Percentiles rank a stretch among this genome's conserved stretches.
These are phyloP conservation scores for Malus sieversii DNA, from an alignment of 306 rosid species.

Conservation along the genomic window DNA sequence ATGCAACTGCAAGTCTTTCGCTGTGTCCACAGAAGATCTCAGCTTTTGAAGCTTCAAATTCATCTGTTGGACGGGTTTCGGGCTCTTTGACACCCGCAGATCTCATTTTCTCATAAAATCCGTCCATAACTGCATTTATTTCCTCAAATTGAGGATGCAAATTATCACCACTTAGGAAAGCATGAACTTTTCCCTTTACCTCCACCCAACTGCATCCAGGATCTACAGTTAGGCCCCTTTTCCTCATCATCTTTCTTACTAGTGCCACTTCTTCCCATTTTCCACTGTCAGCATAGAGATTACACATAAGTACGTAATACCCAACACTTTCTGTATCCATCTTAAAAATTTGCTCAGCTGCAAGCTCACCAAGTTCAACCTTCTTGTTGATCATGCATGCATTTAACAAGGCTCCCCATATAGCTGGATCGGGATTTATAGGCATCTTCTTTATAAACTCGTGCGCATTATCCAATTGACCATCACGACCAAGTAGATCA, in stretches of 20 bases:
- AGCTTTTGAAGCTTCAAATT: constrained; percentile 66
- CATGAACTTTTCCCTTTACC: constrained; percentile 73
- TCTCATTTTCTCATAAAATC: constrained; percentile 69
- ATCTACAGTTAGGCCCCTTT: constrained; percentile 66
- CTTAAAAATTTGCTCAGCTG: constrained; percentile 53
- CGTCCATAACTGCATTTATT: constrained; percentile 50
- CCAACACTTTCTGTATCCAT: constrained; percentile 51
- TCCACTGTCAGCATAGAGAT: constrained; percentile 55
- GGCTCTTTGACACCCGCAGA: constrained; percentile 29
- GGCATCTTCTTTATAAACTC: constrained; percentile 69
- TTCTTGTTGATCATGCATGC: constrained; percentile 66
- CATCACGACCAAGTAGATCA: constrained; percentile 79
- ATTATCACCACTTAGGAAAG: constrained; percentile 70
- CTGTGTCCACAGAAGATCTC: constrained; percentile 94
- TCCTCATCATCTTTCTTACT: constrained; percentile 60
- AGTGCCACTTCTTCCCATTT: constrained; percentile 71
- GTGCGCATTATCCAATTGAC: constrained; percentile 54
- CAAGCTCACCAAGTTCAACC: constrained; percentile 81
- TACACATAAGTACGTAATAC: constrained; percentile 70
- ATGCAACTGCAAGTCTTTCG: constrained; percentile 72
- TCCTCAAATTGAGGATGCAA: constrained; percentile 65
- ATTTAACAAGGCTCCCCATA: constrained; percentile 90
- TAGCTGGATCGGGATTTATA: constrained; percentile 63
- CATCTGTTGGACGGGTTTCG: constrained; percentile 28
- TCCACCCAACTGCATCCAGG: constrained; percentile 98